Evolutionary conservation across 495 filamentous ascomycete genomes (phyloP).

Genomic region (Pyronema omphalodes): DNA sequence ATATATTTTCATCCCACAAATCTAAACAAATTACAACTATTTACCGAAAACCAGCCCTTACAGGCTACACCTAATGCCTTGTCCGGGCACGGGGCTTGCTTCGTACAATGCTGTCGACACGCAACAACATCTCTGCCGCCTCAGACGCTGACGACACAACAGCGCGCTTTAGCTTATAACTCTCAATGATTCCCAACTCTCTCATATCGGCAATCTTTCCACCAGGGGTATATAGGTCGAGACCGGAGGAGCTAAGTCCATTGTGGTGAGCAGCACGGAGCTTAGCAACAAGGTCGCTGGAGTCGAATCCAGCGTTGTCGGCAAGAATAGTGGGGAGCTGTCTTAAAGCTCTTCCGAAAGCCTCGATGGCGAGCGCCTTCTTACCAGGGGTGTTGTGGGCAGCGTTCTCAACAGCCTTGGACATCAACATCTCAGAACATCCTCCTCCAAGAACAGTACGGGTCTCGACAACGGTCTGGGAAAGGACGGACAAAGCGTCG

Average conservation of each 20-base stretch:
- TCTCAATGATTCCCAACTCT: conserved; percentile 90
- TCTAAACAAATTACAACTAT: too few relatives aligned
- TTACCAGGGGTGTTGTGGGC: conserved; percentile 91
- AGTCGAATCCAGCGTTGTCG: conserved; percentile 92
- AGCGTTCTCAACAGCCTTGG: conserved; percentile 87
- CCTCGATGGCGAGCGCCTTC: conserved; percentile 81
- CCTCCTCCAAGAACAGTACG: conserved; percentile 87
- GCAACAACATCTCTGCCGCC: conserved; percentile 62
- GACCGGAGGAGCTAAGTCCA: conserved; percentile 74
- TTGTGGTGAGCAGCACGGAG: conserved; percentile 86
- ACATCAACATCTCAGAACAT: conserved; percentile 97
- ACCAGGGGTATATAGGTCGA: conserved; percentile 76
- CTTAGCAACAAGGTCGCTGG: conserved; percentile 77
- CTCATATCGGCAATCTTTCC: conserved; percentile 94
- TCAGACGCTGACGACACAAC: conserved; percentile 90
- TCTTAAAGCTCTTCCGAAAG: conserved; percentile 72
- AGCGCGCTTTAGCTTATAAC: conserved; percentile 94
- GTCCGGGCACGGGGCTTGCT: conserved; percentile 21
- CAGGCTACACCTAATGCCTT: conserved; percentile 1
- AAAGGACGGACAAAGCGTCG: conserved; percentile 89
- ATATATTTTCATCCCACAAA: too few relatives aligned
- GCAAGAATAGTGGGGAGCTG: conserved; percentile 93
- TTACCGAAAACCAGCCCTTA: too few relatives aligned
- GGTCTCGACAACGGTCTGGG: conserved; percentile 89
- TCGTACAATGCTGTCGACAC: conserved; percentile 23